Evolutionary conservation across 495 filamentous ascomycete genomes (phyloP).

Genomic region (Lasiosphaeria ovina): DNA sequence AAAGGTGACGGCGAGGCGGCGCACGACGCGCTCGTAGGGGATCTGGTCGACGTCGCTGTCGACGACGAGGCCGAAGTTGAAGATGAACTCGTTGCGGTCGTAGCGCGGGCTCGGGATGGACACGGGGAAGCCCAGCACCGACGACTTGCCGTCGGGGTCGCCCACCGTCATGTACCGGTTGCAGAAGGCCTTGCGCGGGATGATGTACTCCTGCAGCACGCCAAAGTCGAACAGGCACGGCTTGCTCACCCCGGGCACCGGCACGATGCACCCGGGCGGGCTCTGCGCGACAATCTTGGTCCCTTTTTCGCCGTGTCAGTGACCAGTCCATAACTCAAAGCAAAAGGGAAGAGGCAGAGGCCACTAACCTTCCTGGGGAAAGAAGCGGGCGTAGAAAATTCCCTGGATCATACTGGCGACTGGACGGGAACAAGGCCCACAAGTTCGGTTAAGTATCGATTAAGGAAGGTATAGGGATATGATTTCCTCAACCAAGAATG

Average conservation of each 20-base stretch:
- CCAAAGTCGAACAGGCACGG: slow-evolving; percentile 77
- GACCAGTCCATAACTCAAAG: not conserved
- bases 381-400: slow-evolving; percentile 94
- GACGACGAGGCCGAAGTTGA: slow-evolving; percentile 91
- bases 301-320: slow-evolving; percentile 48
- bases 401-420: slow-evolving; percentile 72
- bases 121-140: slow-evolving; percentile 84
- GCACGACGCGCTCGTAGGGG: slow-evolving; percentile 76
- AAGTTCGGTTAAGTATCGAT: no score
- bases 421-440: no score
- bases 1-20: slow-evolving; percentile 80
- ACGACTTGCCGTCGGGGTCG: slow-evolving; percentile 66
- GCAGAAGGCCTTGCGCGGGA: slow-evolving; percentile 89
- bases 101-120: slow-evolving; percentile 75
- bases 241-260: slow-evolving; percentile 46
- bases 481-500: no score
- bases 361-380: slow-evolving; percentile 74
- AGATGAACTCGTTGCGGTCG: slow-evolving; percentile 92
- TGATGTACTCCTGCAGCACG: slow-evolving; percentile 82
- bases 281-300: slow-evolving; percentile 75
- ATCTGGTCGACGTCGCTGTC: slow-evolving; percentile 57
- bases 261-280: slow-evolving; percentile 71
- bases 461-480: no score
- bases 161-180: slow-evolving; percentile 79
- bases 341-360: not conserved